A percentile compares a stretch with the other conserved stretches of the same genome.
Conservation (phyloP, 805 yeast species). For the Yamadazyma philogaea region DNA sequence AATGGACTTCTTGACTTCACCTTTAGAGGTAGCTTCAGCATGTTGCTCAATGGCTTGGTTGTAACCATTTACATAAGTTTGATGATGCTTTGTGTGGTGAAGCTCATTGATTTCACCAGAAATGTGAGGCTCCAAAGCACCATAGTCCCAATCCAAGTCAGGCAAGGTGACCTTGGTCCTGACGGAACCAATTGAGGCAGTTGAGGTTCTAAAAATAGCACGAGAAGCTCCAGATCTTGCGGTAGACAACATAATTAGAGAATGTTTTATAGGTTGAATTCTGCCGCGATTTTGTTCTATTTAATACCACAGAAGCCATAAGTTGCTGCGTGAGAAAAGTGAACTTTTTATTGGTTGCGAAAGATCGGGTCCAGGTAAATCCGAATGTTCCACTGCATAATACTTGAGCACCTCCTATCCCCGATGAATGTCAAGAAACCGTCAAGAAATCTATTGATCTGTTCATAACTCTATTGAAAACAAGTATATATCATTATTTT, state of each 20-base stretch:
- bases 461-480: background rate
- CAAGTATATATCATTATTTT: background rate
- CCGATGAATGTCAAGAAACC: no score
- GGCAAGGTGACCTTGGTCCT: constrained; percentile 37
- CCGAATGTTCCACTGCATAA: no score
- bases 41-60: constrained; percentile 44
- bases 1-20: constrained; percentile 34
- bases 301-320: background rate
- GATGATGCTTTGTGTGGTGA: constrained; percentile 51
- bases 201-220: constrained; percentile 3
- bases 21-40: constrained; percentile 16
- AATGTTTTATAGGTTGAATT: background rate
- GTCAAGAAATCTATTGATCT: no score
- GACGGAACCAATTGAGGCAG: constrained; percentile 18
- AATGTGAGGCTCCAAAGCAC: constrained; percentile 48
- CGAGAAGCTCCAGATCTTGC: constrained; percentile 5
- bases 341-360: constrained; percentile 9
- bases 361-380: background rate
- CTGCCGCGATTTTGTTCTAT: background rate
- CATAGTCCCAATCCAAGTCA: constrained; percentile 45
- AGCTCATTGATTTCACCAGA: constrained; percentile 45
- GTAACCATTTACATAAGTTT: constrained; percentile 46
- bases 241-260: background rate
- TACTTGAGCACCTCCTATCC: no score
- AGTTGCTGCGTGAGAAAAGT: constrained; percentile 6